phyloP scores from a whole-genome alignment of 148 eudicot genomes.

The Spergularia bocconei region DNA sequence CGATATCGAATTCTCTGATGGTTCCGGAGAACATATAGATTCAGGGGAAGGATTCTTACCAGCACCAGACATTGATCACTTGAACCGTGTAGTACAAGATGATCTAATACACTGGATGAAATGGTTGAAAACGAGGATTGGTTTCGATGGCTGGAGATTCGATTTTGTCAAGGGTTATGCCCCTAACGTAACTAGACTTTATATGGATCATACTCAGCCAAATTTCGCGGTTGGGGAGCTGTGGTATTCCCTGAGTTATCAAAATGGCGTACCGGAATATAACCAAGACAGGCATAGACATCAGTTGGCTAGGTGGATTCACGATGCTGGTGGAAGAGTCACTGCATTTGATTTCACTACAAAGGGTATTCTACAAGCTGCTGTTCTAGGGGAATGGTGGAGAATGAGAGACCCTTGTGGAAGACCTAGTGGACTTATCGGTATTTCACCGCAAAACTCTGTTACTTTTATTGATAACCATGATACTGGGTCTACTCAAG shows the following conservation, averaged over 20 bases:
- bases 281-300: constrained; percentile 46
- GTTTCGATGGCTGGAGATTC: constrained; percentile 55
- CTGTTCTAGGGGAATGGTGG: constrained; percentile 53
- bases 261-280: constrained; percentile 39
- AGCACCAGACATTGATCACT: constrained; percentile 75
- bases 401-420: constrained; percentile 53
- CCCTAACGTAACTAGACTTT: constrained; percentile 37
- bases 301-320: constrained; percentile 42
- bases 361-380: constrained; percentile 59
- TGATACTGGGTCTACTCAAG: constrained; percentile 15
- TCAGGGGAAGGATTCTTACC: constrained; percentile 37
- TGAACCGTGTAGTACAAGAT: constrained; percentile 51
- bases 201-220: constrained; percentile 38
- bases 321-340: constrained; percentile 40
- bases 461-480: constrained; percentile 23
- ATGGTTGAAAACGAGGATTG: constrained; percentile 45
- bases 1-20: constrained; percentile 51
- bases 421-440: constrained; percentile 45
- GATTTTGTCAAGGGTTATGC: constrained; percentile 68
- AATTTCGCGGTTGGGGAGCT: constrained; percentile 39
- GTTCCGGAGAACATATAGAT: constrained; percentile 18
- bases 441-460: constrained; percentile 37
- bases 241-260: constrained; percentile 38
- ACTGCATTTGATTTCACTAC: constrained; percentile 60
- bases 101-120: constrained; percentile 75